Percentiles rank a stretch among this genome's conserved stretches.
phyloP scores from a whole-genome alignment of 2,329 filamentous ascomycete genomes.

The Colletotrichum simmondsii region DNA sequence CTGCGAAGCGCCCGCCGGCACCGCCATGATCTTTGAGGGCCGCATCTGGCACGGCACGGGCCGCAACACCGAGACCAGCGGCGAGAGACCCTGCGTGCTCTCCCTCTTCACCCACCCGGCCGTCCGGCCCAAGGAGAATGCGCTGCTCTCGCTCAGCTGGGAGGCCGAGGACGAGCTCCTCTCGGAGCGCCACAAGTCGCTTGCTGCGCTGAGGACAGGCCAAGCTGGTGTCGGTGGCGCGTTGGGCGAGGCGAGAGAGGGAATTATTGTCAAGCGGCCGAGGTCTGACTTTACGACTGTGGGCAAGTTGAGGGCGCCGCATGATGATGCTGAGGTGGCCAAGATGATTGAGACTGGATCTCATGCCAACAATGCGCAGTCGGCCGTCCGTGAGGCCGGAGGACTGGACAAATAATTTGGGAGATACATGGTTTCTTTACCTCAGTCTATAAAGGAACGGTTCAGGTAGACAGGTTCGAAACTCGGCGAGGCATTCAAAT shows the following conservation, averaged over 20 bases:
- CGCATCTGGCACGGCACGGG: background rate
- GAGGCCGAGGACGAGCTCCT: background rate
- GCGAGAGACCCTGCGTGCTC: background rate
- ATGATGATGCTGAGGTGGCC: background rate
- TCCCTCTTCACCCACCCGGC: conserved; percentile 4
- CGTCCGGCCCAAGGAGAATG: background rate
- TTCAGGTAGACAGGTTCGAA: background rate
- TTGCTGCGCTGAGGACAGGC: background rate
- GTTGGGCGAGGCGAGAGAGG: background rate
- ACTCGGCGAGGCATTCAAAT: background rate
- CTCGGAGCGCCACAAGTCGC: background rate
- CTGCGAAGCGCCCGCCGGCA: background rate
- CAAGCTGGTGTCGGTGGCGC: background rate
- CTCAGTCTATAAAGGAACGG: background rate
- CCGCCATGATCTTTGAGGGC: background rate
- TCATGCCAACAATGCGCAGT: background rate
- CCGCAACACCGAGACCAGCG: background rate
- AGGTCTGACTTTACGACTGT: background rate
- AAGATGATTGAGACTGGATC: background rate
- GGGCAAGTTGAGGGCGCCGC: background rate
- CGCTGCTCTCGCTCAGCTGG: background rate
- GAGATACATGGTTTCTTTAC: background rate
- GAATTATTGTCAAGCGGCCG: background rate
- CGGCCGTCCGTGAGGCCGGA: background rate
- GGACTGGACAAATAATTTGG: background rate